phyloP scores from a whole-genome alignment of 2,329 filamentous ascomycete genomes.

The Trichoderma endophyticum region DNA sequence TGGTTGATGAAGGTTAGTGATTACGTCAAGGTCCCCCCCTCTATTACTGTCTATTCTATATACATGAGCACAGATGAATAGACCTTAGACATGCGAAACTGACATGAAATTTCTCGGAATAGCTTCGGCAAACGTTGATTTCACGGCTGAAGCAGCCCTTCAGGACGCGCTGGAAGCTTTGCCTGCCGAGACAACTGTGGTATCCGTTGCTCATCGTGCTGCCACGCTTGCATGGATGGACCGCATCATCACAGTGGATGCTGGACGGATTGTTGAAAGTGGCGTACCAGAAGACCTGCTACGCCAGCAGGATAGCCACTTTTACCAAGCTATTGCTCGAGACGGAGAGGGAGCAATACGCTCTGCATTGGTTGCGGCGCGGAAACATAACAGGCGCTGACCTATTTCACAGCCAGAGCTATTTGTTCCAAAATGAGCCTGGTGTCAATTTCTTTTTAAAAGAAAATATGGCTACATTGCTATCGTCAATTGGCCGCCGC shows the following conservation, averaged over 20 bases:
- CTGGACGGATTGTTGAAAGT: not conserved
- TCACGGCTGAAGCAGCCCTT: not conserved
- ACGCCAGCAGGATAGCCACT: not conserved
- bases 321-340: not conserved
- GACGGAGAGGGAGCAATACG: not conserved
- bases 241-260: not conserved
- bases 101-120: not conserved
- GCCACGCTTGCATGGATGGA: not conserved
- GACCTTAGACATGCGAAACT: not conserved
- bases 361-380: not conserved
- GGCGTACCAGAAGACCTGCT: not conserved
- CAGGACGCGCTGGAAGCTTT: not conserved
- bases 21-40: not conserved
- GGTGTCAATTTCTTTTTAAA: not conserved
- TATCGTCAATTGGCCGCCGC: not conserved
- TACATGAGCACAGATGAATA: not conserved
- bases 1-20: not conserved
- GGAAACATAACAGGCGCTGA: not conserved
- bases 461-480: not conserved
- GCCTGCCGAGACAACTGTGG: not conserved
- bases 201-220: not conserved
- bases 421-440: not conserved
- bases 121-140: not conserved
- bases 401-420: not conserved
- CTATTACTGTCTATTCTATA: not conserved